A percentile compares a stretch with the other conserved stretches of the same genome.
These are phyloP conservation scores for Diospyros kaki DNA, from an alignment of 148 eudicot genomes.

Conservation along the genomic window DNA sequence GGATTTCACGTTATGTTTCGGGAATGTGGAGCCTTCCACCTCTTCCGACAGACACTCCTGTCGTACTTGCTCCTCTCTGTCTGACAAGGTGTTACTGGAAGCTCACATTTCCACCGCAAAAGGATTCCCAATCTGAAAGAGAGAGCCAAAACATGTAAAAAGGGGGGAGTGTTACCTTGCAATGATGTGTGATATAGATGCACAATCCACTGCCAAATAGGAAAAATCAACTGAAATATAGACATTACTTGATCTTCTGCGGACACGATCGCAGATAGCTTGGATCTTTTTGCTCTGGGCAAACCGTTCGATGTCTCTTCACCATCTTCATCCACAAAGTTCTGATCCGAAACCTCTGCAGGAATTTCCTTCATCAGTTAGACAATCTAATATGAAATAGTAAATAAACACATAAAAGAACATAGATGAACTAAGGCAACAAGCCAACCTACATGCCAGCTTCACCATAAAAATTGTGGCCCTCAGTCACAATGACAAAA, in stretches of 20 bases:
- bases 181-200: neutral
- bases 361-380: neutral
- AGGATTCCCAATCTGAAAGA: neutral
- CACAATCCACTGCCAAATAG: neutral
- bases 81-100: neutral
- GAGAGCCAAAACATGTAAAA: neutral
- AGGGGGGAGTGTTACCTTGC: neutral
- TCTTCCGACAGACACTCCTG: neutral
- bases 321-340: constrained; percentile 25
- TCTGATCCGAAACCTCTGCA: constrained; percentile 37
- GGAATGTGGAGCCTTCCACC: neutral
- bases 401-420: neutral
- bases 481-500: neutral
- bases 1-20: neutral
- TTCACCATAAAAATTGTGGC: neutral
- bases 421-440: neutral
- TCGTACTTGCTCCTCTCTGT: neutral
- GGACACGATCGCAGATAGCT: constrained; percentile 12
- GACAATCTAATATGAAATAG: neutral
- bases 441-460: neutral
- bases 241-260: constrained; percentile 19
- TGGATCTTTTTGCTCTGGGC: constrained; percentile 18
- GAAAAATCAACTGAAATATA: neutral
- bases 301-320: constrained; percentile 2
- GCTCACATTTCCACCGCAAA: neutral